Conservation (phyloP, 192 early-diverging fungal genomes). For the Linnemannia exigua region DNA sequence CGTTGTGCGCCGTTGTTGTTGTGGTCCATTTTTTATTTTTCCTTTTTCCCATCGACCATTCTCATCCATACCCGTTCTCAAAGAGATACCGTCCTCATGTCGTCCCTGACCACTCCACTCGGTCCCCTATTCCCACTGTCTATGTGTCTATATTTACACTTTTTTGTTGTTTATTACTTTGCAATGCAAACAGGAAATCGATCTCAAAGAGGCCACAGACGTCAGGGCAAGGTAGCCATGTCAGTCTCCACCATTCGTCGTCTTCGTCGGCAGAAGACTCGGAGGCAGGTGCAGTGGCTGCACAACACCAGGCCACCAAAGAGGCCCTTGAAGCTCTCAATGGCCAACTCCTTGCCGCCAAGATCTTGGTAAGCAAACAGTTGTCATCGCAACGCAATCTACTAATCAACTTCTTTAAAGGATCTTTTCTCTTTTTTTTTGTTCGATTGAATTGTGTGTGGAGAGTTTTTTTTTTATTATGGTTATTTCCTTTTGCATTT, state of each 20-base stretch:
- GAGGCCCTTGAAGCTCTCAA: slow-evolving; percentile 41
- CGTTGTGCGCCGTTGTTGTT: background rate
- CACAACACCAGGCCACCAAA: slow-evolving; percentile 29
- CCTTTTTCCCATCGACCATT: background rate
- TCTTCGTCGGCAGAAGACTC: slow-evolving; percentile 11
- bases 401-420: background rate
- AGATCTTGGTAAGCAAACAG: slow-evolving; percentile 45
- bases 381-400: no score
- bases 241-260: slow-evolving; percentile 24
- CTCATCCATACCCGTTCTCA: background rate
- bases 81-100: no score
- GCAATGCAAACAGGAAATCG: slow-evolving; percentile 22
- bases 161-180: background rate
- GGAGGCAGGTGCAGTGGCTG: slow-evolving; percentile 8
- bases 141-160: slow-evolving; percentile 3
- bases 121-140: background rate
- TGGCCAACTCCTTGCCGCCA: slow-evolving; percentile 48
- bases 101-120: no score
- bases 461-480: background rate
- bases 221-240: slow-evolving; percentile 39
- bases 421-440: background rate
- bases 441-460: background rate
- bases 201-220: slow-evolving; percentile 34
- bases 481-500: no score
- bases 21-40: background rate